phyloP scores from a whole-genome alignment of 306 rosid genomes.

The Luffa aegyptiaca region DNA sequence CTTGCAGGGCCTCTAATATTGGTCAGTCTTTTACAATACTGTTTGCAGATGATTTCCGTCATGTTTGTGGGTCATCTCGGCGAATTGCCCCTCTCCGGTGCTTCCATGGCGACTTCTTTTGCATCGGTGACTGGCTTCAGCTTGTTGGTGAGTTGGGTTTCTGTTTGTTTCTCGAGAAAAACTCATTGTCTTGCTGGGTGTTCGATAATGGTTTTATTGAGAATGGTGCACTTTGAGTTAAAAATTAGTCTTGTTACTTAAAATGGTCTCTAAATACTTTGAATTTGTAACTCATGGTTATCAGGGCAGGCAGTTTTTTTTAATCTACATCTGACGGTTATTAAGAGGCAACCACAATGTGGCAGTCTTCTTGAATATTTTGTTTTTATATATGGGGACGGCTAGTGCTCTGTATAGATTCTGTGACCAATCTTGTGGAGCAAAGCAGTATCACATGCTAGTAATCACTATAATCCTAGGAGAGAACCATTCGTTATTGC shows the following conservation, averaged over 20 bases:
- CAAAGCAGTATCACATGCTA: background rate
- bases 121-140: constrained; percentile 64
- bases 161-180: background rate
- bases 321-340: no score
- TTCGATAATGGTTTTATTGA: background rate
- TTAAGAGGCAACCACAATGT: no score
- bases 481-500: no score
- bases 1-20: constrained; percentile 62
- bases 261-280: background rate
- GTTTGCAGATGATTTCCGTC: constrained; percentile 48
- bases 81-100: constrained; percentile 43
- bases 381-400: no score
- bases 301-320: no score
- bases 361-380: no score
- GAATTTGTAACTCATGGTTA: no score
- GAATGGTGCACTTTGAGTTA: background rate
- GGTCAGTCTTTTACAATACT: constrained; percentile 35
- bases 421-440: no score
- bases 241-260: background rate
- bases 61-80: constrained; percentile 83
- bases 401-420: no score
- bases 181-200: background rate
- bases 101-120: constrained; percentile 72
- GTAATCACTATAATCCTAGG: no score
- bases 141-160: constrained; percentile 41